A percentile compares a stretch with the other conserved stretches of the same genome.
Conservation (phyloP, 108 stramenopile genomes). For the Tribonema minus region DNA sequence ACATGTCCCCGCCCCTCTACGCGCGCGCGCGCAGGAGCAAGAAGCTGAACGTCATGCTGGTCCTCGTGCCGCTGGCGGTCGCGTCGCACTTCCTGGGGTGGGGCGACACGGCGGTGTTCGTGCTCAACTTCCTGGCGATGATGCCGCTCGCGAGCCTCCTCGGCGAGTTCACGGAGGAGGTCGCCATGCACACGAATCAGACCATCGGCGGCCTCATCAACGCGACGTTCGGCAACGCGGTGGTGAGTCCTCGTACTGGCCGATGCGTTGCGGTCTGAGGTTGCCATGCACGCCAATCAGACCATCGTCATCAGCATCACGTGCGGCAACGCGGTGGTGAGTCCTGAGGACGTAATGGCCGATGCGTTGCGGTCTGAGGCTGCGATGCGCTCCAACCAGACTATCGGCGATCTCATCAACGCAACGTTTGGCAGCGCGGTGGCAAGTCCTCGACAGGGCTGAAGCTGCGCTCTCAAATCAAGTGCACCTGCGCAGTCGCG, state of each 20-base stretch:
- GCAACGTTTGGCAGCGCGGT: slow-evolving; percentile 95
- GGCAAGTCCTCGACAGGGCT: too few species aligned
- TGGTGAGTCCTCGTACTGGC: too few species aligned
- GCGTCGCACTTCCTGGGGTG: not conserved
- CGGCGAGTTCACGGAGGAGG: slow-evolving; percentile 92
- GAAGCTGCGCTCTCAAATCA: too few species aligned
- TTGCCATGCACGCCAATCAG: slow-evolving; percentile 87
- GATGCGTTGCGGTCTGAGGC: too few species aligned
- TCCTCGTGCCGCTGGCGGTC: slow-evolving; percentile 28
- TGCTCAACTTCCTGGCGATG: slow-evolving; percentile 84
- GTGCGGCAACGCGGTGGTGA: slow-evolving; percentile 92
- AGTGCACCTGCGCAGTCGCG: too few species aligned
- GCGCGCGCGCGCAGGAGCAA: not conserved
- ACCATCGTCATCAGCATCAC: slow-evolving; percentile 92
- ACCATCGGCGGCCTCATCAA: slow-evolving; percentile 89
- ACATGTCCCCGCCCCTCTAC: too few species aligned
- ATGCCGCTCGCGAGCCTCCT: slow-evolving; percentile 79
- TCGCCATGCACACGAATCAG: slow-evolving; percentile 88
- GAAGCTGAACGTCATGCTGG: not conserved
- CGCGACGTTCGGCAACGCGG: slow-evolving; percentile 94
- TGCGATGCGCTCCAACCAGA: slow-evolving; percentile 84
- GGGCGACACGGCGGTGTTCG: slow-evolving; percentile 61
- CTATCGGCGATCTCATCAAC: slow-evolving; percentile 88
- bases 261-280: too few species aligned
- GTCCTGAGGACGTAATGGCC: too few species aligned